phyloP scores from a whole-genome alignment of 2,329 filamentous ascomycete genomes.

The Colletotrichum nymphaeae region DNA sequence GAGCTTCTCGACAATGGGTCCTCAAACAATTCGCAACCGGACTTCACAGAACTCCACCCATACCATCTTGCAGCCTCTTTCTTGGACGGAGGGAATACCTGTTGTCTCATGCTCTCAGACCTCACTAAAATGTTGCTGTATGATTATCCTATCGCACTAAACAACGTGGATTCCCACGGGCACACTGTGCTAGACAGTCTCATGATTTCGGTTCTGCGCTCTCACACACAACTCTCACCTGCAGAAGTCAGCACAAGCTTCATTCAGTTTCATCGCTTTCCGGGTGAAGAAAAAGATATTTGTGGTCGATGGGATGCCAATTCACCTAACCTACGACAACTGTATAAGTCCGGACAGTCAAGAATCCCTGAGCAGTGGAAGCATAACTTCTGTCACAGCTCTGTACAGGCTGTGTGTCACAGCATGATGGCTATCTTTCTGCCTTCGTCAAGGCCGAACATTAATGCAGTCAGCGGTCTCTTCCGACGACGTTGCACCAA shows the following conservation, averaged over 20 bases:
- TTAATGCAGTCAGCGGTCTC: slow-evolving; percentile 30
- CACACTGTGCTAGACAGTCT: slow-evolving; percentile 53
- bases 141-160: neutral
- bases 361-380: slow-evolving; percentile 51
- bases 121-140: no score
- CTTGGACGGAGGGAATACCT: slow-evolving; percentile 47
- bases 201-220: slow-evolving; percentile 49
- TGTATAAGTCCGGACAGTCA: slow-evolving; percentile 41
- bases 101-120: no score
- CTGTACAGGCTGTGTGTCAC: slow-evolving; percentile 51
- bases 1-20: no score
- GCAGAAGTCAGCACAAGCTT: slow-evolving; percentile 43
- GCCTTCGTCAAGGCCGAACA: neutral
- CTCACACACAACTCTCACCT: slow-evolving; percentile 45
- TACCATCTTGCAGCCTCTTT: slow-evolving; percentile 50
- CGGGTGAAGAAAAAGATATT: slow-evolving; percentile 53
- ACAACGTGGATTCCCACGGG: slow-evolving; percentile 41
- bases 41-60: slow-evolving; percentile 39
- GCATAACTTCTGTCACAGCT: slow-evolving; percentile 57
- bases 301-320: slow-evolving; percentile 57
- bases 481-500: slow-evolving; percentile 11
- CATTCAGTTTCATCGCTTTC: slow-evolving; percentile 41
- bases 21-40: no score
- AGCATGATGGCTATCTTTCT: slow-evolving; percentile 44
- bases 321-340: slow-evolving; percentile 45